Percentiles rank a stretch among this genome's conserved stretches.
Conservation (phyloP, 805 yeast genomes). For the Saccharomycopsis babjevae region DNA sequence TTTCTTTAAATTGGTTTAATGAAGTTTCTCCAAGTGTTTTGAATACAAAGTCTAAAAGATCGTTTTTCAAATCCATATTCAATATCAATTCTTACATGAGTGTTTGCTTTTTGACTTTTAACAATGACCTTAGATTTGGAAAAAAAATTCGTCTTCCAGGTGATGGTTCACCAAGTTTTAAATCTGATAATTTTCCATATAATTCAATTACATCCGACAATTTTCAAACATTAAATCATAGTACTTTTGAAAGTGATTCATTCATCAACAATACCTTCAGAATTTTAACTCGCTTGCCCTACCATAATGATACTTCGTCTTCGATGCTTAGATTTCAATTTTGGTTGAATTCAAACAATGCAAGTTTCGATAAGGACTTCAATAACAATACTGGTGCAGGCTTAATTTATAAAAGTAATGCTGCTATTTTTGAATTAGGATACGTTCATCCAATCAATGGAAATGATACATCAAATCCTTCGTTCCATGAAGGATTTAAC, state of each 20-base stretch:
- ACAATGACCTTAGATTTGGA: neutral
- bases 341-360: conserved; percentile 4
- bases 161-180: neutral
- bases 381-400: conserved; percentile 7
- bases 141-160: neutral
- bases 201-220: neutral
- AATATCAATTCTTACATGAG: conserved; percentile 2
- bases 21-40: neutral
- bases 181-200: conserved; percentile 1
- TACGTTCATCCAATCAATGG: conserved; percentile 10
- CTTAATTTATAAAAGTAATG: conserved; percentile 7
- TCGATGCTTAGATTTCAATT: conserved; percentile 10
- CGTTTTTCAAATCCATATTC: conserved; percentile 5
- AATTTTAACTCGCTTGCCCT: conserved; percentile 11
- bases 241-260: neutral
- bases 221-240: neutral
- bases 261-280: conserved; percentile 4
- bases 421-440: conserved; percentile 10
- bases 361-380: neutral
- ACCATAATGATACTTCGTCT: neutral
- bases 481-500: neutral
- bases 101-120: conserved; percentile 6
- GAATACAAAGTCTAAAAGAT: neutral
- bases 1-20: neutral
- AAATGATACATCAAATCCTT: neutral